phyloP scores from a whole-genome alignment of 306 rosid species.

The Macrotyloma uniflorum region DNA sequence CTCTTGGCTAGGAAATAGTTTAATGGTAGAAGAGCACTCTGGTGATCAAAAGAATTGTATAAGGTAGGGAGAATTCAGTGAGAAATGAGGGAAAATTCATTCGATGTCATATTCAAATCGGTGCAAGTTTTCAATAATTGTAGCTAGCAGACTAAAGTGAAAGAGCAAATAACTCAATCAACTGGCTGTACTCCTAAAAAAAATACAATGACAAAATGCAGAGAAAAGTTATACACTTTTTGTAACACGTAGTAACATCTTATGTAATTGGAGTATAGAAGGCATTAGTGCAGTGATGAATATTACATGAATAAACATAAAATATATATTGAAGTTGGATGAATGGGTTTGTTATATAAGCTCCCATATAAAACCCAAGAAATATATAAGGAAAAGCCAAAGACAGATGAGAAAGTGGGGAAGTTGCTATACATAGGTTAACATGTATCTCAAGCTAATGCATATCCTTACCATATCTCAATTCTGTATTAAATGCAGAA shows the following conservation, averaged over 20 bases:
- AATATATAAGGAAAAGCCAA: not conserved
- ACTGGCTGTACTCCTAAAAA: not conserved
- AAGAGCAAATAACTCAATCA: not conserved
- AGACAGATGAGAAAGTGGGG: not conserved
- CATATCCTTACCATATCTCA: not conserved
- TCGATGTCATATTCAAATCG: not conserved
- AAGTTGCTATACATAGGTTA: not conserved
- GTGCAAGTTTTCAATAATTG: not conserved
- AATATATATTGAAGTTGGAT: not conserved
- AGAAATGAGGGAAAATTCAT: not conserved
- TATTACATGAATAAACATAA: slow-evolving; percentile 4
- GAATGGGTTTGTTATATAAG: not conserved
- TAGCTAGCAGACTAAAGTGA: not conserved
- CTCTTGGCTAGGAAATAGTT: not conserved
- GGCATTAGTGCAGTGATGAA: not conserved
- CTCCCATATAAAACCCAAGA: not conserved
- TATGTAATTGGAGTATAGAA: slow-evolving; percentile 1
- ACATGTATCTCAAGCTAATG: not conserved
- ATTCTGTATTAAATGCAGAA: not conserved
- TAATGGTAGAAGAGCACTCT: not conserved
- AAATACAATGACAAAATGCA: not conserved
- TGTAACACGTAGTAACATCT: slow-evolving; percentile 1
- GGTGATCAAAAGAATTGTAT: not conserved
- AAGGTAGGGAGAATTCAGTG: not conserved
- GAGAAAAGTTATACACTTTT: not conserved